Evolutionary conservation across 176 grass and related monocot species (phyloP), one percentile per base, ranked within the genome.

Genomic region (Themeda triandra): DNA sequence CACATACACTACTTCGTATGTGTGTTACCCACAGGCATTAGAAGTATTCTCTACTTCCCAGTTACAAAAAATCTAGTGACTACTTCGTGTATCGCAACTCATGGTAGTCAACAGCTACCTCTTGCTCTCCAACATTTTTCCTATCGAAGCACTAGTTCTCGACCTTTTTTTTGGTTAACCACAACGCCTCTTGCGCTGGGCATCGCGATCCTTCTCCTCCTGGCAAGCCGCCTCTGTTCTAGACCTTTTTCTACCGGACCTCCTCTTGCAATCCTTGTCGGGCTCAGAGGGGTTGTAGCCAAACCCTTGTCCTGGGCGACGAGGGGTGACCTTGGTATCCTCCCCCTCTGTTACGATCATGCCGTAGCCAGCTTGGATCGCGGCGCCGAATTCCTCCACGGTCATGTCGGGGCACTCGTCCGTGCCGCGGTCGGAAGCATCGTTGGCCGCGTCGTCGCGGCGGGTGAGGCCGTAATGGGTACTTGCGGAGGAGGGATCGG

Each of bases 341-440:
- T 62, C 77, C 35, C 49, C 18, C 18, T 21, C 33, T 90, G 27
- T 83, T 89, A 37, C 90, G 79, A 86, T 93, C 96, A 98, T 49
- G 49, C 96, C 96, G 13, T 98, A 98, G 23, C 93, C 96, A 42
- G 87, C 86, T 80, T 95, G 89, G 41, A 98, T 27, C 1, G 96
- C 91, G 36, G 89, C 89, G 33, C 72, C 91, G 63, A 93, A 91
- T 28, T 80, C 87, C n/a, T 89, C 87, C 36, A 93, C 86, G 0
- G 89, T 77, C 23, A 91, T 79, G 62, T 88, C 88, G 15, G 31
- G 74, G 45, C 91, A 21, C 6, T 53, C 49, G 6, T 98, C 85
- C 37, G 84, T 64, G 13, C 92, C 90, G 3, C 84, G 90, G 70
- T 91, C 18, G 18, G 49, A 53, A 81, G 5, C 14, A 33, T 60